These are phyloP conservation scores for Macaranga tanarius DNA, from an alignment of 441 rosid species.

Conservation along the genomic window DNA sequence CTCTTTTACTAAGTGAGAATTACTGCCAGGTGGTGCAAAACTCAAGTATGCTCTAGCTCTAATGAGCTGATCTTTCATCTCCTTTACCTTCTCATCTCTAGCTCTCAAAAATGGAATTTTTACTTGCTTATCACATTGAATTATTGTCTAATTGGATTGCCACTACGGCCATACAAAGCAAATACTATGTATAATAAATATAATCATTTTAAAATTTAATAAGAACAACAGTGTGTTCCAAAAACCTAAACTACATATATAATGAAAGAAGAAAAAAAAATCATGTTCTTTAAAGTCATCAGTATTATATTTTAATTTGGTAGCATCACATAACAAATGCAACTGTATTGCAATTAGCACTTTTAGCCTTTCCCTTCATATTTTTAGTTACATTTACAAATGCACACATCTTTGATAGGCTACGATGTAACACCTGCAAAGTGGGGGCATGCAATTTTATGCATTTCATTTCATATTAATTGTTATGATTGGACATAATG, in stretches of 20 bases:
- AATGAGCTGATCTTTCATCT: constrained; percentile 75
- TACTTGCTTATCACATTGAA: constrained; percentile 33
- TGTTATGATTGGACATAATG: no score
- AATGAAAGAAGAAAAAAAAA: not conserved
- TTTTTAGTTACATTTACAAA: not conserved
- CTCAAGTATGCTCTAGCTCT: constrained; percentile 74
- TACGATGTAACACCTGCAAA: no score
- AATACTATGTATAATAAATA: not conserved
- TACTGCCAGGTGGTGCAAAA: constrained; percentile 64
- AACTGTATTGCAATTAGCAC: not conserved
- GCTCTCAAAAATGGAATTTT: constrained; percentile 34
- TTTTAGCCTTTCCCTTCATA: not conserved
- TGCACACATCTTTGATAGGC: not conserved
- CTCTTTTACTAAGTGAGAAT: constrained; percentile 73
- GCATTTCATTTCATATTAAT: no score
- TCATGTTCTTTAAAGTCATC: not conserved
- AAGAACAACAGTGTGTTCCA: not conserved
- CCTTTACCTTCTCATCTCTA: constrained; percentile 60
- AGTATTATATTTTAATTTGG: not conserved
- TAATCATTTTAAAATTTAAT: not conserved
- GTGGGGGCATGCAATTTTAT: no score
- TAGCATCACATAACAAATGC: not conserved
- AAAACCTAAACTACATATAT: not conserved
- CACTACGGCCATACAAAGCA: constrained; percentile 38
- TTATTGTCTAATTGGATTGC: constrained; percentile 27